Percentiles rank a stretch among this genome's conserved stretches.
These are phyloP conservation scores for Venturia nashicola DNA, from an alignment of 2,329 filamentous ascomycete species.

Conservation along the genomic window DNA sequence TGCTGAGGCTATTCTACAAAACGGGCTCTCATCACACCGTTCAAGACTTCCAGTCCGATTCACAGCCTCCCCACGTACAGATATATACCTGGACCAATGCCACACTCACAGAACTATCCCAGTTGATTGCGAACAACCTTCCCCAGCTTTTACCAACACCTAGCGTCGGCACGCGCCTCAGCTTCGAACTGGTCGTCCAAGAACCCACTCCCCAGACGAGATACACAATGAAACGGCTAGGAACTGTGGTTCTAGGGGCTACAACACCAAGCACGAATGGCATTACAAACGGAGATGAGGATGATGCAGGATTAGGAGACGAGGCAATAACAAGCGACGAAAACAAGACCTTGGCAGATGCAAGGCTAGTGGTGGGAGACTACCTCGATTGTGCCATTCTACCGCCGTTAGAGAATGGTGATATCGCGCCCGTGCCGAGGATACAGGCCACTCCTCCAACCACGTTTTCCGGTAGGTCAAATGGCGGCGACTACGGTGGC, in stretches of 20 bases:
- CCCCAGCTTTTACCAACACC: constrained; percentile 58
- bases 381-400: constrained; percentile 75
- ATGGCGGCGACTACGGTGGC: constrained; percentile 15
- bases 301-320: constrained; percentile 24
- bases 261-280: constrained; percentile 29
- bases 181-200: constrained; percentile 80
- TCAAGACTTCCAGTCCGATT: constrained; percentile 51
- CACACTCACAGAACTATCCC: constrained; percentile 68
- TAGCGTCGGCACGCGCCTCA: constrained; percentile 70
- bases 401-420: constrained; percentile 61
- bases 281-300: constrained; percentile 23
- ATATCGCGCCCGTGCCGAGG: constrained; percentile 50
- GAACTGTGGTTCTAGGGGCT: constrained; percentile 65
- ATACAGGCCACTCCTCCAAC: constrained; percentile 23
- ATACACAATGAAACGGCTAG: constrained; percentile 70
- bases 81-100: constrained; percentile 82
- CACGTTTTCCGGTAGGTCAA: constrained; percentile 15
- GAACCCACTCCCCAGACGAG: constrained; percentile 46
- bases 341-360: constrained; percentile 60
- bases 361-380: constrained; percentile 77
- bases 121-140: constrained; percentile 58
- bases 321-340: constrained; percentile 17
- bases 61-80: constrained; percentile 49
- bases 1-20: constrained; percentile 76
- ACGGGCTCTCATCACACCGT: constrained; percentile 58